Percentiles rank a stretch among this genome's conserved stretches.
phyloP scores from a whole-genome alignment of 345 rosid genomes.

The Zanthoxylum bungeanum region DNA sequence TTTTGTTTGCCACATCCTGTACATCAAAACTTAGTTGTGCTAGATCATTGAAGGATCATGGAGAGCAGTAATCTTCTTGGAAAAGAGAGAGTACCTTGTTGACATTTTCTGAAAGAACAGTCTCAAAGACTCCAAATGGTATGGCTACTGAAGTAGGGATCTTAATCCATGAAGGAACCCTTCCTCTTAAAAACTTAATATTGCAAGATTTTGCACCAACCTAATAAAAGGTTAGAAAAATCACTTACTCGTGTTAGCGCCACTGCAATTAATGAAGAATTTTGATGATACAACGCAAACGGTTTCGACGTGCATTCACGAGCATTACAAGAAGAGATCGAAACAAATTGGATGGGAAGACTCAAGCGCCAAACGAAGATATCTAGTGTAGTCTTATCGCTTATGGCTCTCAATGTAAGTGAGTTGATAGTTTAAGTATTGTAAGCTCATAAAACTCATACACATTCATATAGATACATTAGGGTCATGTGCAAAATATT shows the following conservation, averaged over 20 bases:
- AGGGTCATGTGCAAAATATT: no score
- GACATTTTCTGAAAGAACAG: slow-evolving; percentile 23
- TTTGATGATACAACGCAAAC: no score
- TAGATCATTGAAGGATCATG: not conserved
- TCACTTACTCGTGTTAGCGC: slow-evolving; percentile 3
- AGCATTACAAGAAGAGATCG: no score
- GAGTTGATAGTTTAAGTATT: no score
- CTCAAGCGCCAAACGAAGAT: no score
- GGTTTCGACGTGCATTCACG: no score
- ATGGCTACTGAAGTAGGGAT: slow-evolving; percentile 38
- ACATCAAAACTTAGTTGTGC: not conserved
- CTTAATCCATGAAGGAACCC: slow-evolving; percentile 40
- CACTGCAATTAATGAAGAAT: no score
- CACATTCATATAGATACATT: no score
- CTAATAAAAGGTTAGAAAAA: slow-evolving; percentile 19
- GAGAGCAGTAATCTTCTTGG: not conserved
- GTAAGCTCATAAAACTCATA: no score
- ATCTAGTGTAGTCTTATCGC: no score
- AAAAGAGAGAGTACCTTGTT: slow-evolving; percentile 30
- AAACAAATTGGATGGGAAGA: no score
- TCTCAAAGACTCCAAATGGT: slow-evolving; percentile 44
- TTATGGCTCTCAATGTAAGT: no score
- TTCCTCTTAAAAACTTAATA: slow-evolving; percentile 32
- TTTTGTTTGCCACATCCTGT: slow-evolving; percentile 44
- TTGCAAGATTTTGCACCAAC: slow-evolving; percentile 46